Conservation (phyloP, 2,329 filamentous ascomycete genomes). For the Hirsutella thompsonii region DNA sequence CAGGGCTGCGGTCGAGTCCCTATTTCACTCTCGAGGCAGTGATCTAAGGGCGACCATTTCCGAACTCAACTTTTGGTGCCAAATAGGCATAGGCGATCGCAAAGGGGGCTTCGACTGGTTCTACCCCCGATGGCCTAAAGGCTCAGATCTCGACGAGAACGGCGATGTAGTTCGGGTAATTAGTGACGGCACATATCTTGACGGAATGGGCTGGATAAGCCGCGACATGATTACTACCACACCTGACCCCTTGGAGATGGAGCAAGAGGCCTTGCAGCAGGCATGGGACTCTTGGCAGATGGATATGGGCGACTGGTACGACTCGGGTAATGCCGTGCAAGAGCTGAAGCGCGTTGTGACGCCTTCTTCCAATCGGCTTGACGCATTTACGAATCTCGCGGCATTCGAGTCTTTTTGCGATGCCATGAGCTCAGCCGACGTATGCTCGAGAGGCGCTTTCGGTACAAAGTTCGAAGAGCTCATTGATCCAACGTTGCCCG, state of each 20-base stretch:
- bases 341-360: constrained; percentile 19
- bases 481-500: constrained; percentile 52
- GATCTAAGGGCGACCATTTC: constrained; percentile 74
- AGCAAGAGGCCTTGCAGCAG: constrained; percentile 53
- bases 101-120: constrained; percentile 87
- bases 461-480: constrained; percentile 29
- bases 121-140: constrained; percentile 61
- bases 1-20: constrained; percentile 49
- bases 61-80: constrained; percentile 93
- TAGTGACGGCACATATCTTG: constrained; percentile 65
- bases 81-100: constrained; percentile 84
- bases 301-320: constrained; percentile 46
- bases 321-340: constrained; percentile 20
- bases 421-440: constrained; percentile 52
- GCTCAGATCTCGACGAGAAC: constrained; percentile 52
- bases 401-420: constrained; percentile 42
- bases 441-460: constrained; percentile 38
- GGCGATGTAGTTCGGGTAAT: constrained; percentile 63
- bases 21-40: constrained; percentile 55
- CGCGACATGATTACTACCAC: constrained; percentile 39
- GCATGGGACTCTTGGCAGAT: constrained; percentile 56
- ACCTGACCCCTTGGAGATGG: constrained; percentile 25
- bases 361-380: constrained; percentile 3
- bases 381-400: constrained; percentile 26
- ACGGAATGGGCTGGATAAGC: constrained; percentile 66